Base-by-base conservation (phyloP, 73 alveolate species). In the Halteria grandinella region DNA sequence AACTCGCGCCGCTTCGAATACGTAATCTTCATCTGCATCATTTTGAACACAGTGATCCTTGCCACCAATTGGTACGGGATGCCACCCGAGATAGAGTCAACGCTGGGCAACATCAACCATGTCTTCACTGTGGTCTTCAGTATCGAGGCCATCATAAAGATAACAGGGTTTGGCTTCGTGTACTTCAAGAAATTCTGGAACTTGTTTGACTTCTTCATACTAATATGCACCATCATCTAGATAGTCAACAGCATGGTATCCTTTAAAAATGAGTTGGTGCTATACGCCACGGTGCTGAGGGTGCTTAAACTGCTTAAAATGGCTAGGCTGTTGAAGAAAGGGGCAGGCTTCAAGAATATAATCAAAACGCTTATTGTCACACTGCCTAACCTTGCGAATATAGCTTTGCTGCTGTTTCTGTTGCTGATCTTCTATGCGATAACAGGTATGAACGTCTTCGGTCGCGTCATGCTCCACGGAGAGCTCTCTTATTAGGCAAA, bases 181-280 rank as follows among this genome's bases (percentile, higher is more conserved):
- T 87, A 80, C 34, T 72, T 87, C 57, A 58, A 60, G 29, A 91
- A 87, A 1, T 50, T 64, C 1, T 80, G 91, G 91, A 87, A 87
- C 51, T 55, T 48, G 8, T 69, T 87, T 21, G 95, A 87, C 33
- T 55, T 87, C n/a, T 17, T 80, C 15, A 48, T 87, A 15, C 28
- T 87, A 14, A 24, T 71, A 4, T 73, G 86, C 0, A 80, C 91
- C 7, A 11, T 47, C 21, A 45, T 69, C 20, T 40, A 51, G 32
- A 62, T 66, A 6, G 2, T 69, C 14, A 10, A 69, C 15, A 20
- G 11, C 5, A 18, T 1, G 2, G 49, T 45, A 7, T 48, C 57
- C 14, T 23, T 15, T 3, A 34, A 41, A 0, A 8, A 0, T 0
- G 1, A 70, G 28, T 11, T 58, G 15, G 76, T 62, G 17, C 58